Base-by-base conservation (phyloP, 768 basidiomycete genomes). In the Cystobasidium ongulense region DNA sequence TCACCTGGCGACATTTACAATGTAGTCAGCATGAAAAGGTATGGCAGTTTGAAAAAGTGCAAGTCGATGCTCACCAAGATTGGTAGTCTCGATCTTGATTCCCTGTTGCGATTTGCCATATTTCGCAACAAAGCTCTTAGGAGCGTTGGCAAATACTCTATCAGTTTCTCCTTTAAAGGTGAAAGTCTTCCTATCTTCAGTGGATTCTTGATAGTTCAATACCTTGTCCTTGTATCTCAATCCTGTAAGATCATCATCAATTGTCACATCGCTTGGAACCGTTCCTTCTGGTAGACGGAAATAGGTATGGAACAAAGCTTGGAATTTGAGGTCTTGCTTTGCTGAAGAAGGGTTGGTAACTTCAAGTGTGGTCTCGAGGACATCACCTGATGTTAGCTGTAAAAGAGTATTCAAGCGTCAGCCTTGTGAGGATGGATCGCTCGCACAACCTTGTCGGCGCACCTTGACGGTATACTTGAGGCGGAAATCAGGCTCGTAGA, bases 231-330 rank as follows among this genome's bases (percentile, higher is more conserved):
- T 86, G 79, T 89, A 97, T 5, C 74, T 80, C 18, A 88, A 79
- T 35, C 87, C 85, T 78, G 87, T 84, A 38, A 95, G 84, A 7
- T 90, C 86, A 8, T 84, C 83, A 75, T 92, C 84, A 1, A 85
- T 81, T n/a, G 87, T 86, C 1, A 81, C 86, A 78, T 73, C 85
- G 81, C 18, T 87, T 82, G 54, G 89, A 86, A 54, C 86, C 86
- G 77, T 59, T 31, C 67, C 71, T 13, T 72, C 63, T 11, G 80
- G 79, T 11, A 83, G 80, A 39, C 85, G 85, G 76, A 96, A 85
- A 82, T 99, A 99, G 62, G 87, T 92, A 82, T 99, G 96, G 67
- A 99, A 85, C 54, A 98, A 84, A 0, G 92, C 90, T 80, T 99
- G 96, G 84, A 95, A 98, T 79, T 89, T 87, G 50, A 97, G 84